phyloP scores from a whole-genome alignment of 2,329 filamentous ascomycete genomes.

The Eutypa lata region DNA sequence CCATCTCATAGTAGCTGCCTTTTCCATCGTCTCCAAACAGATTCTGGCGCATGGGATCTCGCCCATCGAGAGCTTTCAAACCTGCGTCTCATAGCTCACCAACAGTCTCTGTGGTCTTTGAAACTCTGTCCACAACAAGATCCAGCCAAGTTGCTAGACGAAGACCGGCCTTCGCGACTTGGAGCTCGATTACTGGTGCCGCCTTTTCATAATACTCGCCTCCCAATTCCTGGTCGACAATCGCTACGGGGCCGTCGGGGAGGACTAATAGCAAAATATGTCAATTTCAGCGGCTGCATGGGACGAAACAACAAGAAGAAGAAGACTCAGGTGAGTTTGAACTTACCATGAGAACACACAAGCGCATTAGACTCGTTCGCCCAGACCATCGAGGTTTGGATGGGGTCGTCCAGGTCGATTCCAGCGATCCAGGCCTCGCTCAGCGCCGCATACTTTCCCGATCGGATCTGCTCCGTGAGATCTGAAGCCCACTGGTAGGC shows the following conservation, averaged over 20 bases:
- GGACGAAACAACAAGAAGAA: not conserved
- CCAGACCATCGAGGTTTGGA: conserved; percentile 59
- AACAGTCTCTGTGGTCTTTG: conserved; percentile 15
- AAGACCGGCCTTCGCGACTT: conserved; percentile 67
- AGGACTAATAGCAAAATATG: conserved; percentile 44
- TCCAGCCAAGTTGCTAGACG: conserved; percentile 67
- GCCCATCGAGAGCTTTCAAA: not conserved
- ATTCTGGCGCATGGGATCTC: not conserved
- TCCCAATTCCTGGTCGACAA: conserved; percentile 57
- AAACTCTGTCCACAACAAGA: conserved; percentile 45
- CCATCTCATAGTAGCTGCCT: not conserved
- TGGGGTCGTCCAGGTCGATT: conserved; percentile 52
- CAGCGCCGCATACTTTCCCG: conserved; percentile 50
- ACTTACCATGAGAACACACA: conserved; percentile 59
- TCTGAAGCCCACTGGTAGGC: conserved; percentile 55
- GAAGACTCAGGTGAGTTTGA: not conserved
- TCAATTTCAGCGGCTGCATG: conserved; percentile 3
- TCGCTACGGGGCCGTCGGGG: conserved; percentile 56
- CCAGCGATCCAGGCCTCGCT: conserved; percentile 55
- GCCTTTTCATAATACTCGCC: conserved; percentile 63
- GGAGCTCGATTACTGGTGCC: conserved; percentile 61
- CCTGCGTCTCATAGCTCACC: conserved; percentile 27
- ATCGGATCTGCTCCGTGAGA: conserved; percentile 51
- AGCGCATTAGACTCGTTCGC: conserved; percentile 60
- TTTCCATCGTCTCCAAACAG: not conserved